Evolutionary conservation across 768 basidiomycete genomes (phyloP), one percentile per base, ranked within the genome.

Genomic region (Coprinopsis strossmayeri): DNA sequence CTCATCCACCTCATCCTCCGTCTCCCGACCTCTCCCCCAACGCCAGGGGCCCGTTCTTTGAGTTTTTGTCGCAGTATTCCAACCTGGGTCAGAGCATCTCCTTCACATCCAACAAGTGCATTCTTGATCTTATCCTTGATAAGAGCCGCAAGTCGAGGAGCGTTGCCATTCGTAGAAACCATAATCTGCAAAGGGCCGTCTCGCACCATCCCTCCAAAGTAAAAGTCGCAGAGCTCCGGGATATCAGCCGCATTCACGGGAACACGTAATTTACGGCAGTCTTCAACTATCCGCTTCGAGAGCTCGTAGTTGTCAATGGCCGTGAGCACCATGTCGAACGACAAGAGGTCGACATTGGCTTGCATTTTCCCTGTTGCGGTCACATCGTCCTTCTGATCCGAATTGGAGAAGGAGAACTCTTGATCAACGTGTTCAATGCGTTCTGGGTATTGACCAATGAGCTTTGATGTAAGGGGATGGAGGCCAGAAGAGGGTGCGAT

Each of bases 241-340:
- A 97, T 87, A 69, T 99, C 95, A 32, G 96, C 96, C 52, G 92
- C 91, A 65, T 99, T 99, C 47, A 95, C 85, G 5, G 93, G 91
- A 43, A 97, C 85, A 40, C 72, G 77, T 46, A 65, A 72, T 21
- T 74, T 70, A 47, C 91, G 70, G 57, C 87, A 87, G 57, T 84
- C 69, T 7, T 73, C 59, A 58, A 78, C 86, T 37, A 98, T 93
- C n/a, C 73, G 61, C 46, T 78, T 77, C 21, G 88, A 91, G 49
- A 79, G 70, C 1, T 74, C 68, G 53, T 81, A 79, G 64, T 94
- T 84, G 66, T 95, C 91, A 38, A 96, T 80, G n/a, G 93, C 92
- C 7, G 91, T 91, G 52, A 97, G 79, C 42, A 94, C 89, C 84
- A 98, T 87, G 60, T 91, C 84, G 37, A 51, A 56, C 11, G 48